phyloP scores from a whole-genome alignment of 2,329 filamentous ascomycete species.

The Raffaelea albimanens region DNA sequence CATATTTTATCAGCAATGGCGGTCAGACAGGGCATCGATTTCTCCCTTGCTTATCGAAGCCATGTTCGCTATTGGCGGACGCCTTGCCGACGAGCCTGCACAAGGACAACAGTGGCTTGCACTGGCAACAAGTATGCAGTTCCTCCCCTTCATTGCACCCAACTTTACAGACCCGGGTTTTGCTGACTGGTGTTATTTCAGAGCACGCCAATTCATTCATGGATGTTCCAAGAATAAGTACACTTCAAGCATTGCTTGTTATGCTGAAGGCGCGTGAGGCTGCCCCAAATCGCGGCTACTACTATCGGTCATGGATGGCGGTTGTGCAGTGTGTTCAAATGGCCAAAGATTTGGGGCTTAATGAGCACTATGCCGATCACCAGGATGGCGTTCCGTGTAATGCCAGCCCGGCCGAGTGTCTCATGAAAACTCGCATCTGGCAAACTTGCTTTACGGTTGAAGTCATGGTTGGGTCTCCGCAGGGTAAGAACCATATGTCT shows the following conservation, averaged over 20 bases:
- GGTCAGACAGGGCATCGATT: slow-evolving; percentile 68
- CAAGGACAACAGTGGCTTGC: slow-evolving; percentile 90
- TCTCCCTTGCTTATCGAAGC: slow-evolving; percentile 85
- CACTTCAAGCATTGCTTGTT: slow-evolving; percentile 80
- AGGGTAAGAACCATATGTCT: slow-evolving; percentile 48
- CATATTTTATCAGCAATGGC: slow-evolving; percentile 84
- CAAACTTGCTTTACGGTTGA: slow-evolving; percentile 80
- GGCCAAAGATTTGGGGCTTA: slow-evolving; percentile 81
- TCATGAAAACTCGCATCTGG: slow-evolving; percentile 81
- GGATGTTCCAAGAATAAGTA: slow-evolving; percentile 82
- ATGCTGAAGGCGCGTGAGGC: slow-evolving; percentile 85
- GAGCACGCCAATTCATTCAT: slow-evolving; percentile 90
- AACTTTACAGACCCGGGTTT: no score
- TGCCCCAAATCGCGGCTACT: slow-evolving; percentile 88
- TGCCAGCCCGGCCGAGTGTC: slow-evolving; percentile 62
- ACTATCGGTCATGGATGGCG: slow-evolving; percentile 95
- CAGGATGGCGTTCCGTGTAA: slow-evolving; percentile 62
- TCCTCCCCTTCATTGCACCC: not conserved
- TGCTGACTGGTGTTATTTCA: no score
- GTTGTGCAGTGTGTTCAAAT: slow-evolving; percentile 87
- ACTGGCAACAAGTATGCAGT: slow-evolving; percentile 63
- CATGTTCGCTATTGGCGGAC: slow-evolving; percentile 80
- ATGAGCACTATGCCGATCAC: slow-evolving; percentile 79
- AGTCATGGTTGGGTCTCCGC: slow-evolving; percentile 85
- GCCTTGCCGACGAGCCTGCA: slow-evolving; percentile 72